Base-by-base conservation (phyloP, 371 early-diverging fungal genomes). In the Mucor piriformis region DNA sequence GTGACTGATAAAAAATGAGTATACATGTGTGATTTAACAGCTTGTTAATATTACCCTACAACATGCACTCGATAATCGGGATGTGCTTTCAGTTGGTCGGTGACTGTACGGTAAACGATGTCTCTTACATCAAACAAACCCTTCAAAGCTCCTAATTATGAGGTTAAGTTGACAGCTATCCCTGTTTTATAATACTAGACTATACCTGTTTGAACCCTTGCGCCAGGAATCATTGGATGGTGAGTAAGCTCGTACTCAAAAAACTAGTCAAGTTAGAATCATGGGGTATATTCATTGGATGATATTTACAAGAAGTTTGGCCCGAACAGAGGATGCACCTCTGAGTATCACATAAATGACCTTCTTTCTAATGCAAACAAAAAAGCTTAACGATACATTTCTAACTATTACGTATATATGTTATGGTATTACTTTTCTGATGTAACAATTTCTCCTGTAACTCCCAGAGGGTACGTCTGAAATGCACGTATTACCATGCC, bases 341-440 rank as follows among this genome's bases (percentile, higher is more conserved):
- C 57, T 56, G 6, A 66, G 21, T 18, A 46, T 16, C 12, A 66
- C 33, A 42, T 47, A 66, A 11, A 66, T 46, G 1, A 50, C 40
- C 13, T 57, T 44, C 16, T 50, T 51, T 16, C 63, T 63, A 47
- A 34, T 24, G 16, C 24, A 35, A 3, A 40, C 42, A 10, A 33
- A 42, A n/a, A 12, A 16, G 2, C 23, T 18, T 18, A 18, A 8
- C 8, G 23, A 21, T 33, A 8, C 7, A 34, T 1, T 23, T 5
- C 6, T 1, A 44, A 29, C 29, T 16, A 20, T 18, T 18, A 3
- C 37, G 24, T 44, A 25, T 27, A 25, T 46, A n/a, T n/a, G n/a
- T n/a, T n/a, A n/a, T n/a, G n/a, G n/a, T n/a, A 29, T 42, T 66
- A 66, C 66, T 35, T 44, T 25, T 37, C 27, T 7, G 66, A 66